phyloP scores from a whole-genome alignment of 2,329 filamentous ascomycete genomes.

The Akanthomyces uredinophilus region DNA sequence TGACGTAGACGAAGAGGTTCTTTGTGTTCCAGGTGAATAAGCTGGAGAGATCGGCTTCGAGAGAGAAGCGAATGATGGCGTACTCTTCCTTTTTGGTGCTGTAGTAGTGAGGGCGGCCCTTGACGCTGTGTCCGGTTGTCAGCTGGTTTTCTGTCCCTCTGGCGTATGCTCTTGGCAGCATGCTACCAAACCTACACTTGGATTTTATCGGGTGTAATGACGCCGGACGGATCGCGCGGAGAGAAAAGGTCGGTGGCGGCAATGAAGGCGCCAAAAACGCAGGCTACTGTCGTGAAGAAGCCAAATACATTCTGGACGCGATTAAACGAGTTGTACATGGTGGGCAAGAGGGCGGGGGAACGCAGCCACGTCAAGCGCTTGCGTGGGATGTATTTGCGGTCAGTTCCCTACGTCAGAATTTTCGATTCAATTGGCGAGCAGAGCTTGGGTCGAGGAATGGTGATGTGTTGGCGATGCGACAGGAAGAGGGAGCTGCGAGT shows the following conservation, averaged over 20 bases:
- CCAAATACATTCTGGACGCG: constrained; percentile 90
- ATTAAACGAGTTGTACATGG: constrained; percentile 82
- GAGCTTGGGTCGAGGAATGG: neutral
- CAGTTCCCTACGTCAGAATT: neutral
- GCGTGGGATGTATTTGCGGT: neutral
- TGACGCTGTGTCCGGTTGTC: constrained; percentile 54
- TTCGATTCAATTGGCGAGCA: neutral
- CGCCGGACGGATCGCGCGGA: constrained; percentile 61
- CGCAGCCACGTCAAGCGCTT: neutral
- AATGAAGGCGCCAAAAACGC: constrained; percentile 72
- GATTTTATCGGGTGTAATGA: constrained; percentile 65
- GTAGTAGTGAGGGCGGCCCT: constrained; percentile 94
- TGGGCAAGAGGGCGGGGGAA: constrained; percentile 27
- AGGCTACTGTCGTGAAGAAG: constrained; percentile 94
- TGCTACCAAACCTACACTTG: constrained; percentile 64
- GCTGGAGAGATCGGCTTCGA: constrained; percentile 83
- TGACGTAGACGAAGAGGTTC: constrained; percentile 94
- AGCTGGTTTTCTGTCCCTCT: neutral
- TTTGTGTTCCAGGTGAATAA: constrained; percentile 99
- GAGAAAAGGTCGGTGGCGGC: constrained; percentile 71
- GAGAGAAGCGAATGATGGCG: constrained; percentile 86
- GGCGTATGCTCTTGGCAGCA: too few relatives aligned
- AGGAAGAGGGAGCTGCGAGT: constrained; percentile 6
- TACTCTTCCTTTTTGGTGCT: constrained; percentile 90
- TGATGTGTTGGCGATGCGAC: constrained; percentile 16